Evolutionary conservation across 768 basidiomycete species (phyloP).

Genomic region (Boletus vermiculosoides): DNA sequence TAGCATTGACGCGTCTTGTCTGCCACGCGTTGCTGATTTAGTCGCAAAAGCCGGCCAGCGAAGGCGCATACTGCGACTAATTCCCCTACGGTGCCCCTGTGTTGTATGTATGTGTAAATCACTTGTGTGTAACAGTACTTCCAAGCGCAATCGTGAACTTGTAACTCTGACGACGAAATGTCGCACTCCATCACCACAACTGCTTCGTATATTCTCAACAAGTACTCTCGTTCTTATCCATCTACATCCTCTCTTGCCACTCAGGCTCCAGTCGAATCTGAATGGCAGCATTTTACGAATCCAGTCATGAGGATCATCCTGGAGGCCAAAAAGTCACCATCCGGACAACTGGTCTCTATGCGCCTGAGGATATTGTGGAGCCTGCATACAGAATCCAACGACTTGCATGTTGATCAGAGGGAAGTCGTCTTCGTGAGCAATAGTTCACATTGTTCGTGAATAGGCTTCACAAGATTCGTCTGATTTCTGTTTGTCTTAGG

Average conservation of each 20-base stretch:
- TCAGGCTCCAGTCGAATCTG: constrained; percentile 35
- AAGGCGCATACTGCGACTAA: constrained; percentile 83
- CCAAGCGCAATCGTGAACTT: neutral
- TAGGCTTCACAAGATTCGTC: neutral
- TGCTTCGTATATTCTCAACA: constrained; percentile 52
- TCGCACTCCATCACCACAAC: constrained; percentile 51
- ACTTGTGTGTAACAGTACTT: constrained; percentile 5
- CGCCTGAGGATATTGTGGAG: constrained; percentile 65
- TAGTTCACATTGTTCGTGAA: neutral
- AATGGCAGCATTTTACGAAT: constrained; percentile 81
- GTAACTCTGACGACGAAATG: constrained; percentile 14
- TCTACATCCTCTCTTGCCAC: constrained; percentile 9
- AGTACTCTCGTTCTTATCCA: constrained; percentile 70
- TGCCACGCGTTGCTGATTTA: constrained; percentile 4
- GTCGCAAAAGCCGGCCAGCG: constrained; percentile 63
- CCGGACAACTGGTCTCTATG: constrained; percentile 58
- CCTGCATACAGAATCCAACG: constrained; percentile 41
- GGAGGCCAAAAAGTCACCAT: constrained; percentile 53
- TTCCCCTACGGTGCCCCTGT: neutral
- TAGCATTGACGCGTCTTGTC: constrained; percentile 15
- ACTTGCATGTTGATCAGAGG: constrained; percentile 42
- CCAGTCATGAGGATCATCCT: constrained; percentile 62
- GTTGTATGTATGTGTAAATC: constrained; percentile 2
- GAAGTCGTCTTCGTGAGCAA: constrained; percentile 68
- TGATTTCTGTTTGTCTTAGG: constrained; percentile 41